These are phyloP conservation scores for Solanum chacoense DNA, from an alignment of 305 asterid genomes.

Conservation along the genomic window DNA sequence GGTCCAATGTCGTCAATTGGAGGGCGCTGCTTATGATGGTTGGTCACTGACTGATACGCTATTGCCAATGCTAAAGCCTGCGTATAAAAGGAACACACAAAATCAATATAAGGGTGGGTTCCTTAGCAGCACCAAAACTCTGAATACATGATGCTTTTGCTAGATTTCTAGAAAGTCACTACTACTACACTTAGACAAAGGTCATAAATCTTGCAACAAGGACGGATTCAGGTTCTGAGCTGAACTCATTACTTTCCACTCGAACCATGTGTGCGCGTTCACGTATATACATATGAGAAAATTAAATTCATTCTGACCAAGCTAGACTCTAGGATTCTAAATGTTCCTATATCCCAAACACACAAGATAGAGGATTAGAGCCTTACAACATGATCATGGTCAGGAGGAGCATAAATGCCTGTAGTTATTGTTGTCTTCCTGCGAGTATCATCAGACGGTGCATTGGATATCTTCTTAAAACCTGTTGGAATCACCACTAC, in stretches of 20 bases:
- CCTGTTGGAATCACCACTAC: constrained; percentile 79
- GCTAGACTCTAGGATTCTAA: background rate
- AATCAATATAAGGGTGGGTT: background rate
- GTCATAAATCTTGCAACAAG: background rate
- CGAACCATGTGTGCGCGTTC: background rate
- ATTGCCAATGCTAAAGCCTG: constrained; percentile 85
- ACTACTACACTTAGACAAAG: background rate
- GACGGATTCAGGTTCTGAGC: background rate
- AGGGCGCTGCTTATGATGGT: constrained; percentile 74
- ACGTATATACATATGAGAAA: background rate
- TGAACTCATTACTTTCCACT: background rate
- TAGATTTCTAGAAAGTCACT: background rate
- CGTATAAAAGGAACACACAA: background rate
- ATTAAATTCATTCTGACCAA: no score
- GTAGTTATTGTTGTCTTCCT: constrained; percentile 63
- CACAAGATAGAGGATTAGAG: background rate
- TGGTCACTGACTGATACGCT: constrained; percentile 67
- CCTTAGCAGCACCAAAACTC: background rate
- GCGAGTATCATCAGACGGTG: constrained; percentile 40
- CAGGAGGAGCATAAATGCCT: constrained; percentile 79
- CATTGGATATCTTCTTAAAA: constrained; percentile 46
- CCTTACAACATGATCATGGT: constrained; percentile 73
- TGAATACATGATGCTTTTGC: background rate
- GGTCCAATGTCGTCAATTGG: constrained; percentile 69
- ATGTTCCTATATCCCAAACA: background rate